Conservation (phyloP, 345 rosid genomes). For the Hirschfeldia incana region DNA sequence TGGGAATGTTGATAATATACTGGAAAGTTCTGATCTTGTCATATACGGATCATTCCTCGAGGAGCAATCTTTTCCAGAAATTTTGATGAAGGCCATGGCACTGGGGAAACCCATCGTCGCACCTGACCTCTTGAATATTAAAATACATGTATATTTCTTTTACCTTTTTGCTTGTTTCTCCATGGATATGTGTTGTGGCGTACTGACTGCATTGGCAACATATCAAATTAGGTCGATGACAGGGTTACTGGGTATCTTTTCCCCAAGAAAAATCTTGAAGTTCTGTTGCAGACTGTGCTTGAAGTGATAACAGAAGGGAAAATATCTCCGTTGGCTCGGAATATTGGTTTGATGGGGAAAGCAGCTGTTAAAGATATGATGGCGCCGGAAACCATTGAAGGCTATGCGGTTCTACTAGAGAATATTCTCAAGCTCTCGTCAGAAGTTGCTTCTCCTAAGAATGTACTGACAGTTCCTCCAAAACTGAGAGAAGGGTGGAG, state of each 20-base stretch:
- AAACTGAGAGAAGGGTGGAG: constrained; percentile 69
- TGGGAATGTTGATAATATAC: constrained; percentile 50
- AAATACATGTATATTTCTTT: constrained; percentile 62
- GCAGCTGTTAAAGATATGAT: constrained; percentile 64
- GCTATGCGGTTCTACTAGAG: constrained; percentile 70
- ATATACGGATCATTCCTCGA: constrained; percentile 88
- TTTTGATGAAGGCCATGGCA: constrained; percentile 74
- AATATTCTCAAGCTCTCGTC: constrained; percentile 74
- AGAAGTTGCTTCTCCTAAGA: constrained; percentile 74
- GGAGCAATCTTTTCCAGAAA: constrained; percentile 90
- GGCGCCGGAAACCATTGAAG: constrained; percentile 72
- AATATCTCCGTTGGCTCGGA: constrained; percentile 61
- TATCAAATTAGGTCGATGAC: constrained; percentile 77
- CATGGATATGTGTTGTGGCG: background rate
- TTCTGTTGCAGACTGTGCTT: constrained; percentile 57
- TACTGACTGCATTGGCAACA: constrained; percentile 50
- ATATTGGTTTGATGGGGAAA: constrained; percentile 64
- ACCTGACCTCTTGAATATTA: constrained; percentile 75
- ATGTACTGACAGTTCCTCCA: constrained; percentile 51
- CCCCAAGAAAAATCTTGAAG: constrained; percentile 64
- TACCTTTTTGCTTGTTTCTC: constrained; percentile 4
- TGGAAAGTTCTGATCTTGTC: constrained; percentile 71
- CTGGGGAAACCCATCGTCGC: constrained; percentile 79
- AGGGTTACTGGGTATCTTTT: constrained; percentile 86
- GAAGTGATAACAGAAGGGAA: constrained; percentile 61